phyloP scores from a whole-genome alignment of 345 rosid genomes.

The Camelina neglecta region DNA sequence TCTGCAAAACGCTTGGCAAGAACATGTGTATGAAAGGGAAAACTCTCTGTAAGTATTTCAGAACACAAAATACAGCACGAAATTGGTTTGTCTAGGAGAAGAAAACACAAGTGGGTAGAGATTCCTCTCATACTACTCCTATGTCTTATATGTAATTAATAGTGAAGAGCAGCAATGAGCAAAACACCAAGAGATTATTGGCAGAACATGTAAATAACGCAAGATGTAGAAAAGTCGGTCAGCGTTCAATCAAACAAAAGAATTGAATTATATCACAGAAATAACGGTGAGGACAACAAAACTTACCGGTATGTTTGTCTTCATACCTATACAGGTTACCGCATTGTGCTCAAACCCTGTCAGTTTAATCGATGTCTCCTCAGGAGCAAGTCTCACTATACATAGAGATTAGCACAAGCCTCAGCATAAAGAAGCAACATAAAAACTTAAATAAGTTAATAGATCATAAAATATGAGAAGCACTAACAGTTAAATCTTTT shows the following conservation, averaged over 20 bases:
- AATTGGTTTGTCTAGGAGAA: slow-evolving; percentile 36
- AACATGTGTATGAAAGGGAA: slow-evolving; percentile 46
- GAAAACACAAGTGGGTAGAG: slow-evolving; percentile 33
- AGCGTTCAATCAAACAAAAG: slow-evolving; percentile 10
- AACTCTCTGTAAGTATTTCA: slow-evolving; percentile 31
- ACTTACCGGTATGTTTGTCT: slow-evolving; percentile 76
- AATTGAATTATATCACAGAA: not conserved
- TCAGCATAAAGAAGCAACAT: slow-evolving; percentile 11
- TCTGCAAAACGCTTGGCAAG: slow-evolving; percentile 44
- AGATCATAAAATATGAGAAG: slow-evolving; percentile 20
- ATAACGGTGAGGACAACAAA: slow-evolving; percentile 17
- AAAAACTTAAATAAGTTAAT: not conserved
- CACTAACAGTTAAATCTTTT: slow-evolving; percentile 86
- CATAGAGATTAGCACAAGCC: slow-evolving; percentile 34
- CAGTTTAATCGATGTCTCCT: slow-evolving; percentile 69
- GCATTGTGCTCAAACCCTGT: slow-evolving; percentile 89
- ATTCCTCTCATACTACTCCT: slow-evolving; percentile 36
- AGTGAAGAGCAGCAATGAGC: slow-evolving; percentile 23
- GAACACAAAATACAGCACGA: slow-evolving; percentile 29
- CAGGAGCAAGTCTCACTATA: slow-evolving; percentile 93
- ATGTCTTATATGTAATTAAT: slow-evolving; percentile 27
- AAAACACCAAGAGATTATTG: slow-evolving; percentile 23
- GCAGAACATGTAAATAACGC: slow-evolving; percentile 9
- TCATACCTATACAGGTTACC: slow-evolving; percentile 86
- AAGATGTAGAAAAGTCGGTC: not conserved